Conservation (phyloP, 2,329 filamentous ascomycete species). For the Penicillium sp. region DNA sequence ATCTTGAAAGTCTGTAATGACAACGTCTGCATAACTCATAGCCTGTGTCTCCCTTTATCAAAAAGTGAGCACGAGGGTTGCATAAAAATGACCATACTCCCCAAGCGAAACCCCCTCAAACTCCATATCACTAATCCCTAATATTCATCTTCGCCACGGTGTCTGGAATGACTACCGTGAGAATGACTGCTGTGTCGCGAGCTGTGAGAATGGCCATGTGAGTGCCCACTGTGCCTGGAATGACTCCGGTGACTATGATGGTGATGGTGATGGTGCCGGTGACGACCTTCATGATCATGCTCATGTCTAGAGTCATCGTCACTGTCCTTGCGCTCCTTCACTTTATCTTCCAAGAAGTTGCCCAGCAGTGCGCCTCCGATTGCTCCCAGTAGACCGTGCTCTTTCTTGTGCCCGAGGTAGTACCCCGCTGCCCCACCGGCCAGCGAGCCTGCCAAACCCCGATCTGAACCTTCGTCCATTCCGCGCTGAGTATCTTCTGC, state of each 20-base stretch:
- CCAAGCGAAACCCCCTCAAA: background rate
- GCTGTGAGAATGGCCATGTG: background rate
- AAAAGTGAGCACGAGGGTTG: background rate
- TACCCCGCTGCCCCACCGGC: conserved; percentile 60
- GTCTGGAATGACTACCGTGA: conserved; percentile 18
- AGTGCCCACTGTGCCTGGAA: conserved; percentile 21
- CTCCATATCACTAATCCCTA: background rate
- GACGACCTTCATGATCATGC: conserved; percentile 10
- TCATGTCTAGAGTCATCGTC: conserved; percentile 20
- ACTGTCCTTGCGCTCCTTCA: conserved; percentile 47
- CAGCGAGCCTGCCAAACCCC: conserved; percentile 55
- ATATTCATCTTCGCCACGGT: conserved; percentile 12
- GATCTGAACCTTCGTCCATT: conserved; percentile 17
- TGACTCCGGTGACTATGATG: conserved; percentile 26
- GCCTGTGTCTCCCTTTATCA: no score
- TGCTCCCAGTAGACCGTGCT: conserved; percentile 60
- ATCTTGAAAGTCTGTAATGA: no score
- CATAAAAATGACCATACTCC: background rate
- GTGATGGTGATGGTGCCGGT: conserved; percentile 13
- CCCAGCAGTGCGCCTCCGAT: conserved; percentile 60
- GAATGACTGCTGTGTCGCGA: conserved; percentile 18
- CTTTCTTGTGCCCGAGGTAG: conserved; percentile 57
- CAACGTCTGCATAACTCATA: no score
- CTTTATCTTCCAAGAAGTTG: conserved; percentile 56
- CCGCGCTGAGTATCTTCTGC: conserved; percentile 9